These are phyloP conservation scores for Aquilaria sinensis DNA, from an alignment of 345 rosid species.

Conservation along the genomic window DNA sequence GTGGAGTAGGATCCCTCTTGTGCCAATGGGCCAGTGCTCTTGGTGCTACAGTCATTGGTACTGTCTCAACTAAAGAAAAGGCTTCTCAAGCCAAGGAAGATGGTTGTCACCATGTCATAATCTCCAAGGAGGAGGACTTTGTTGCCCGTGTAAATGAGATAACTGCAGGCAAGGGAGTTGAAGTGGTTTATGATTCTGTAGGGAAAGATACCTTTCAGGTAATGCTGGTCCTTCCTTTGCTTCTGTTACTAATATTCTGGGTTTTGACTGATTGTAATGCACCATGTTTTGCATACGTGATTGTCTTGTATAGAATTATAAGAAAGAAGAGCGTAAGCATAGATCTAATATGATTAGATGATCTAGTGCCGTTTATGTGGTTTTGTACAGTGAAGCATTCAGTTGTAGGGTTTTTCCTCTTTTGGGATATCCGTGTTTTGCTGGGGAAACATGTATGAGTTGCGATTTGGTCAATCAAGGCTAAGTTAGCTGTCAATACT, in stretches of 20 bases:
- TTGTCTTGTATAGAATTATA: too few species aligned
- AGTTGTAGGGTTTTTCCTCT: too few species aligned
- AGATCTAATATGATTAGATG: too few species aligned
- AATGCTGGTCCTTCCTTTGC: conserved; percentile 11
- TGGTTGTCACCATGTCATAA: conserved; percentile 82
- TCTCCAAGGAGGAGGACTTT: conserved; percentile 77
- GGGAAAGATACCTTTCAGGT: conserved; percentile 92
- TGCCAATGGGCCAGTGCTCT: conserved; percentile 94
- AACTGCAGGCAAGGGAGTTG: conserved; percentile 74
- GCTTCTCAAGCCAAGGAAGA: conserved; percentile 92
- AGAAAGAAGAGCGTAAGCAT: too few species aligned
- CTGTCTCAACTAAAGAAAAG: conserved; percentile 81
- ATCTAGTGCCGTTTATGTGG: too few species aligned
- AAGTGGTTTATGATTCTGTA: conserved; percentile 89
- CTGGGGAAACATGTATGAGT: too few species aligned
- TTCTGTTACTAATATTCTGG: neutral
- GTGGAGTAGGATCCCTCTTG: conserved; percentile 85
- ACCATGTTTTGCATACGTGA: too few species aligned
- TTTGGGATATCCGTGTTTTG: too few species aligned
- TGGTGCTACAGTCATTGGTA: conserved; percentile 85
- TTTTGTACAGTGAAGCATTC: too few species aligned
- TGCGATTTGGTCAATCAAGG: neutral
- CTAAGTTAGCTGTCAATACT: neutral
- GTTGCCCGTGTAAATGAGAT: conserved; percentile 67
- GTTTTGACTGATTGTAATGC: too few species aligned